A percentile compares a stretch with the other conserved stretches of the same genome.
phyloP scores from a whole-genome alignment of 2,329 filamentous ascomycete genomes.

The Aspergillus arachidicola region DNA sequence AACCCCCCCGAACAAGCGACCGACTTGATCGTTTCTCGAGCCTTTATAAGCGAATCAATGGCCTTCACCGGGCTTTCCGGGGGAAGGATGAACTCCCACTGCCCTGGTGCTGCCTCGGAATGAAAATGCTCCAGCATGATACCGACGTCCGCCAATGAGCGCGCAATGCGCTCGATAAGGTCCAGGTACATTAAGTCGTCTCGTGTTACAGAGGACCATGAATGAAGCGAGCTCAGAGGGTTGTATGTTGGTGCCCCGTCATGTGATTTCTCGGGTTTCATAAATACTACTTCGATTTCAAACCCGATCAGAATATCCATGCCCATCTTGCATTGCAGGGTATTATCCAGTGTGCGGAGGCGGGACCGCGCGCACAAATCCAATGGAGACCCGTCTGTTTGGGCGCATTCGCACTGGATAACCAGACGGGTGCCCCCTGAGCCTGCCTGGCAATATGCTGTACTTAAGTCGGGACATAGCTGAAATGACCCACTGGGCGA shows the following conservation, averaged over 20 bases:
- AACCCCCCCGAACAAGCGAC: slow-evolving; percentile 17
- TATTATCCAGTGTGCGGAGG: neutral
- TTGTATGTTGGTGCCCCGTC: slow-evolving; percentile 26
- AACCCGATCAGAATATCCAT: slow-evolving; percentile 61
- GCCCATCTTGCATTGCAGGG: neutral
- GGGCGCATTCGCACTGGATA: neutral
- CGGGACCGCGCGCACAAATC: slow-evolving; percentile 7
- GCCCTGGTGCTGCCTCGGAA: slow-evolving; percentile 27
- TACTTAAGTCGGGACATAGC: neutral
- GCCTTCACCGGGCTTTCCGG: slow-evolving; percentile 25
- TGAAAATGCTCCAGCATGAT: slow-evolving; percentile 30
- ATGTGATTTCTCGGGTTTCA: slow-evolving; percentile 45
- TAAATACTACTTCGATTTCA: slow-evolving; percentile 73
- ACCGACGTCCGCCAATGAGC: slow-evolving; percentile 18
- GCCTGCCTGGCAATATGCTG: slow-evolving; percentile 2
- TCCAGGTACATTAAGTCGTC: slow-evolving; percentile 56
- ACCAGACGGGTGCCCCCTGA: no score
- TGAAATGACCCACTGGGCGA: no score
- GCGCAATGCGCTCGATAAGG: slow-evolving; percentile 21
- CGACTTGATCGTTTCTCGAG: slow-evolving; percentile 24
- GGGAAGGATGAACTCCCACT: slow-evolving; percentile 32
- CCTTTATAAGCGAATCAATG: slow-evolving; percentile 27
- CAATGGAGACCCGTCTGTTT: neutral
- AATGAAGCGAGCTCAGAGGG: slow-evolving; percentile 58
- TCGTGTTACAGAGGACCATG: slow-evolving; percentile 55